Evolutionary conservation across 345 rosid genomes (phyloP), one percentile per base, ranked within the genome.

Genomic region (Jatropha curcas): DNA sequence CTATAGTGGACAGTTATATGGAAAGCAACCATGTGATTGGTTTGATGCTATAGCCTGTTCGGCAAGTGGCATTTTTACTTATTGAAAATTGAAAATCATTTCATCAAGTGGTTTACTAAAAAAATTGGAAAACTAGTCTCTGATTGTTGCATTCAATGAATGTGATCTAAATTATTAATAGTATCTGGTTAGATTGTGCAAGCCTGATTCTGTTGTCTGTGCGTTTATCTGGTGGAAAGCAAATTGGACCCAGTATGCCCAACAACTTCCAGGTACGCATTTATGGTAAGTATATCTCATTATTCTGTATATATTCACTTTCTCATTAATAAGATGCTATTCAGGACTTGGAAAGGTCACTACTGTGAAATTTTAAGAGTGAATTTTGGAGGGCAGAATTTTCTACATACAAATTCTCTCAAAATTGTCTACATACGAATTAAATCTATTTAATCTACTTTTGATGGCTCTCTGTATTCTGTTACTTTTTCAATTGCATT

Each of bases 1-100:
- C 27, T 25, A 61, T 24, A 31, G 6, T 37, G 11, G 37, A 61
- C 0, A 16, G 48, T 11, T 17, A 35, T 24, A 27, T 28, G n/a
- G 70, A 28, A 66, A 66, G 41, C 57, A 66, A n/a, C 70, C 70
- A 64, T 48, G 58, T 66, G 70, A 66, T 31, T 16, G 25, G 25
- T n/a, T 20, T 28, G 33, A 31, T n/a, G n/a, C n/a, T n/a, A n/a
- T 17, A 61, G 27, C 17, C 17, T 27, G 10, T 57, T 2, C 3
- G 7, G 5, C 12, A 35, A 28, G 66, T 61, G 27, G 66, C 46
- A 27, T 7, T 35, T 17, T n/a, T 35, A 22, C 60, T 57, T 10
- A 14, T 57, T 30, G 9, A 57, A 14, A 27, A 57, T 34, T 57
- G n/a, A n/a, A 20, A 20, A 39, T 39, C 16, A 25, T 17, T 61